A percentile compares a stretch with the other conserved stretches of the same genome.
Conservation (phyloP, 306 rosid species). For the Corylus avellana region DNA sequence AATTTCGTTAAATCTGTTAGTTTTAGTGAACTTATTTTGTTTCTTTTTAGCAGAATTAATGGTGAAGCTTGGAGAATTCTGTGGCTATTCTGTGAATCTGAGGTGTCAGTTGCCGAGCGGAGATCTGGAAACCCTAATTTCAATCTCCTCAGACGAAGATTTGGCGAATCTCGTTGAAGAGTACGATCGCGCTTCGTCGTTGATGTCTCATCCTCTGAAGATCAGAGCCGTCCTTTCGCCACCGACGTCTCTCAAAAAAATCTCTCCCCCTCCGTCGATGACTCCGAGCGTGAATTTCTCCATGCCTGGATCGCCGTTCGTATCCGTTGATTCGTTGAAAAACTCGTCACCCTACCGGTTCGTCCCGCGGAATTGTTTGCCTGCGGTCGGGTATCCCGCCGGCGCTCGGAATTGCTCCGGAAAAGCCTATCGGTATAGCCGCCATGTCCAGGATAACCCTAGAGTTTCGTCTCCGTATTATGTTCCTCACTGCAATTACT, state of each 20-base stretch:
- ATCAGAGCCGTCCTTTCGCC: constrained; percentile 70
- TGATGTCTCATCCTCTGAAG: constrained; percentile 45
- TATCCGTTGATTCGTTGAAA: constrained; percentile 27
- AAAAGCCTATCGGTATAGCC: constrained; percentile 30
- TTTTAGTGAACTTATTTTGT: background rate
- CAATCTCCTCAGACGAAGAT: constrained; percentile 77
- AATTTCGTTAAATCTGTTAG: background rate
- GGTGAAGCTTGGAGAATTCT: constrained; percentile 67
- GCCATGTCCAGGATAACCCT: constrained; percentile 40
- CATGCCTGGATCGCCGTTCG: constrained; percentile 39
- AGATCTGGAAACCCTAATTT: constrained; percentile 78
- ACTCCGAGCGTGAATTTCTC: constrained; percentile 38
- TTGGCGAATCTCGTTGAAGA: constrained; percentile 60
- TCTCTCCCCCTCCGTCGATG: constrained; percentile 51
- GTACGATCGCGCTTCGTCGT: constrained; percentile 59
- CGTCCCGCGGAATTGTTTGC: constrained; percentile 22
- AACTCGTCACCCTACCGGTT: constrained; percentile 26
- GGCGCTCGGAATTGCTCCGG: constrained; percentile 34
- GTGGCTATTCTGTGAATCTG: constrained; percentile 60
- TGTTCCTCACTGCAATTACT: constrained; percentile 28
- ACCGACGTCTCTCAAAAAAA: constrained; percentile 43
- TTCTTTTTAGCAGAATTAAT: constrained; percentile 51
- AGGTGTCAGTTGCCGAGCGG: constrained; percentile 72
- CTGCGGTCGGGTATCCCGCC: constrained; percentile 27
- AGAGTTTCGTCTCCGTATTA: constrained; percentile 23